Base-by-base conservation (phyloP, 169 alveolate genomes). In the Eimeria nieschulzi region DNA sequence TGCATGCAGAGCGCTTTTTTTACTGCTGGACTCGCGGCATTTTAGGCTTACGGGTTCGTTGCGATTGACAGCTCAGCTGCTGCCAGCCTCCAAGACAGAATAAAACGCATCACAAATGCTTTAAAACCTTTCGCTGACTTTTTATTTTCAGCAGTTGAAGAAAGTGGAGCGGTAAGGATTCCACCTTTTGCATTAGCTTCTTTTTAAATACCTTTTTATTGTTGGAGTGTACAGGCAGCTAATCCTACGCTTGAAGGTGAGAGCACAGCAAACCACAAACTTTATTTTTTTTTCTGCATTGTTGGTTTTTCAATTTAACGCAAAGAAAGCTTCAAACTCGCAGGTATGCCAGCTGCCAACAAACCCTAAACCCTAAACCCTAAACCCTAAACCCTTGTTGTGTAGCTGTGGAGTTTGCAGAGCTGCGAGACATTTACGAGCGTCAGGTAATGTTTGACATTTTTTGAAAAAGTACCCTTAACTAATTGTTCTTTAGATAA, bases 381-480 rank as follows among this genome's bases (percentile, higher is more conserved):
- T 59, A 59, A 59, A 19, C 68, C 15, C 15, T 59, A 12, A 19
- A 59, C n/a, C 68, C 15, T 59, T 19, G 3, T 33, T 33, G 46
- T 33, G 64, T 63, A 73, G 83, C 83, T 5, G 83, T 51, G n/a
- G 63, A 73, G 17, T 73, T 13, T 25, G 83, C 83, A 2, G 64
- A 26, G 25, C 59, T 73, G 59, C 19, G 23, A 7, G 64, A 73
- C 5, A 73, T 73, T n/a, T 73, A 73, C 26, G 51, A 73, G 39
- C 83, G 83, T 7, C 83, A 73, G 83, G 83, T 73, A 19, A 70
- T 70, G 23, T n/a, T n/a, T n/a, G n/a, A n/a, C n/a, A n/a, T n/a
- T 23, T 21, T 9, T 9, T 21, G 3, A 26, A 25, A 21, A 23
- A 25, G 23, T 70, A 70, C 7, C 0, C 21, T 25, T 21, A 23